Base-by-base conservation (phyloP, 2,329 filamentous ascomycete genomes). In the Conoideocrella luteorostrata region DNA sequence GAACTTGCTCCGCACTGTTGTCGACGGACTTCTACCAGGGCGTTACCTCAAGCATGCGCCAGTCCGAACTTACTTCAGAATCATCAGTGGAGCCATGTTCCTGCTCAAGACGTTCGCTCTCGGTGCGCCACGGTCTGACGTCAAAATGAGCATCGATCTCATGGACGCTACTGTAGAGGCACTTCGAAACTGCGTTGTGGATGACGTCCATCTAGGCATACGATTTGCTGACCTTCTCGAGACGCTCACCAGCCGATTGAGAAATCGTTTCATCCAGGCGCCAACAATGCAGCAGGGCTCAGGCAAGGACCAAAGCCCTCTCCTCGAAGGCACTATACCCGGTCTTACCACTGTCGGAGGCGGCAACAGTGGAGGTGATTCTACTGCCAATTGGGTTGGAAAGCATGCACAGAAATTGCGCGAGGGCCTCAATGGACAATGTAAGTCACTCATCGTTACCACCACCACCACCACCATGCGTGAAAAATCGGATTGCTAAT, bases 71-170 rank as follows among this genome's bases (percentile, higher is more conserved):
- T 91, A 91, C 61, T 90, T 93, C 67, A 80, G 87, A 45, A 91
- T 93, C 59, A 88, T 91, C 51, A 87, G 82, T 46, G 86, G 87
- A 4, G 85, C 86, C 49, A 90, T 91, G 78, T 90, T 93, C 56
- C 64, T 93, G 15, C 75, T 93, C 39, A 93, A 86, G 67, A 91
- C 87, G 0, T 91, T 93, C 62, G 86, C 86, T 1, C 73, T 93
- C 1, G 87, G 87, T 15, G 86, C 86, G 2, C 83, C 84, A 1
- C 84, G 87, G 54, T 82, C 82, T 44, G 86, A 93, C 52, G 84
- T 91, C 21, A 80, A 84, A 55, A 73, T 85, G 37, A 87, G 83
- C 50, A 83, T 93, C 23, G 75, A 75, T 6, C 70, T 93, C 22
- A 84, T 93, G 70, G 84, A 89, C 56, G 71, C 77, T 23, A 86